A percentile compares a stretch with the other conserved stretches of the same genome.
Conservation (phyloP, 2,329 filamentous ascomycete genomes). For the Dendrostoma leiphaemia region DNA sequence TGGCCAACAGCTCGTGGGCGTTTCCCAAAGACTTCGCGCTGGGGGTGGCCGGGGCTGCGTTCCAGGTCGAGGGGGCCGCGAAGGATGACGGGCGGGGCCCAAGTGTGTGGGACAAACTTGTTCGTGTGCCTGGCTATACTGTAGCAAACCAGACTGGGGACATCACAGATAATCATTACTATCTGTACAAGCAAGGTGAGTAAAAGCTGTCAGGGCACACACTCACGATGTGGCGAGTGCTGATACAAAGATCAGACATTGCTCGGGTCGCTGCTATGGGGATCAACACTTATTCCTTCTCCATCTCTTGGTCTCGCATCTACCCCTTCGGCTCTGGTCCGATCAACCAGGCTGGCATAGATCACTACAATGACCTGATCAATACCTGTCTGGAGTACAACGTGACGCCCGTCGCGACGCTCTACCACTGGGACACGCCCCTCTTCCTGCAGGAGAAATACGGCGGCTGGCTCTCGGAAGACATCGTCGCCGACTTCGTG, state of each 20-base stretch:
- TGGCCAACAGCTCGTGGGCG: slow-evolving; percentile 10
- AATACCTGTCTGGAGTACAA: slow-evolving; percentile 13
- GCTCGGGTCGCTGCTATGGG: slow-evolving; percentile 13
- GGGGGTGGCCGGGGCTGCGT: slow-evolving; percentile 9
- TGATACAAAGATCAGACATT: neutral
- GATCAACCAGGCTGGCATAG: slow-evolving; percentile 14
- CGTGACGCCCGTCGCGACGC: slow-evolving; percentile 9
- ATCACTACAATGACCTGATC: slow-evolving; percentile 16
- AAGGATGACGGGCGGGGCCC: slow-evolving; percentile 11
- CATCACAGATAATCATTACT: slow-evolving; percentile 14
- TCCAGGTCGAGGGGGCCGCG: slow-evolving; percentile 12
- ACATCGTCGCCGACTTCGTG: slow-evolving; percentile 15
- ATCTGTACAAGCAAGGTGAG: slow-evolving; percentile 15
- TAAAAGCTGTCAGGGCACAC: neutral
- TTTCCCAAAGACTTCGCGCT: slow-evolving; percentile 12
- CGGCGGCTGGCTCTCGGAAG: slow-evolving; percentile 12
- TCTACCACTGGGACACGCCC: slow-evolving; percentile 14
- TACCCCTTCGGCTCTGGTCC: slow-evolving; percentile 12
- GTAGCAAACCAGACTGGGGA: slow-evolving; percentile 7
- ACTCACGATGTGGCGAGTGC: neutral
- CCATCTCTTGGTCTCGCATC: slow-evolving; percentile 15
- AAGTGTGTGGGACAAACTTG: slow-evolving; percentile 10
- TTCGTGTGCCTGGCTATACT: slow-evolving; percentile 8
- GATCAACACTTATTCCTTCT: slow-evolving; percentile 16
- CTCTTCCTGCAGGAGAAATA: slow-evolving; percentile 13